Evolutionary conservation across 306 rosid species (phyloP), one percentile per base, ranked within the genome.

Genomic region (Astragalus glycyphyllos): DNA sequence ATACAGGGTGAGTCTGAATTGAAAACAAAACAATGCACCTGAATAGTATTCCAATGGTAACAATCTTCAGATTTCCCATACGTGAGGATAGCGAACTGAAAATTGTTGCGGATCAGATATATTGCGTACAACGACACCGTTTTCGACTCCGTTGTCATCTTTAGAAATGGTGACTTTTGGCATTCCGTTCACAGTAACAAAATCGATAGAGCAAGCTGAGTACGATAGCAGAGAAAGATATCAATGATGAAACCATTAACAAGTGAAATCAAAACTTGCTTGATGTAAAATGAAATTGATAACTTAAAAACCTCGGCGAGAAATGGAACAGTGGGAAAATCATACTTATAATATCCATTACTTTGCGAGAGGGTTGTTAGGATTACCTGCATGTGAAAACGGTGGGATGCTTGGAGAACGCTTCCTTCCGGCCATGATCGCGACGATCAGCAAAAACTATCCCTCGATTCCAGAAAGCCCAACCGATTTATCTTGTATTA

Each of bases 1-100:
- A n/a, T n/a, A n/a, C n/a, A n/a, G n/a, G n/a, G n/a, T n/a, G n/a
- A n/a, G n/a, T n/a, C n/a, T n/a, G n/a, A n/a, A n/a, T n/a, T n/a
- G n/a, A n/a, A n/a, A n/a, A n/a, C 50, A 70, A 47, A 9, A 10
- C 32, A 77, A 61, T 96, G 82, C 81, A 90, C 96, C 98, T 93
- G 88, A 90, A 93, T 72, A 90, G 80, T 71, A 90, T 81, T 64
- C 88, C 98, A 35, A 96, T 93, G 4, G 94, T 90, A 59, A 93
- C 94, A 76, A 93, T 93, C 84, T 93, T 93, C 87, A 93, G 79
- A 84, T 93, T 93, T 3, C 98, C 97, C 98, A 93, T 87, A 47
- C 90, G 87, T 86, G 90, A 97, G 77, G 40, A 90, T 45, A 1
- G 96, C 58, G 98, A 97, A 77, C n/a, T n/a, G n/a, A n/a, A n/a